These are phyloP conservation scores for Macadamia tetraphylla DNA, from an alignment of 164 flowering plant species.

Conservation along the genomic window DNA sequence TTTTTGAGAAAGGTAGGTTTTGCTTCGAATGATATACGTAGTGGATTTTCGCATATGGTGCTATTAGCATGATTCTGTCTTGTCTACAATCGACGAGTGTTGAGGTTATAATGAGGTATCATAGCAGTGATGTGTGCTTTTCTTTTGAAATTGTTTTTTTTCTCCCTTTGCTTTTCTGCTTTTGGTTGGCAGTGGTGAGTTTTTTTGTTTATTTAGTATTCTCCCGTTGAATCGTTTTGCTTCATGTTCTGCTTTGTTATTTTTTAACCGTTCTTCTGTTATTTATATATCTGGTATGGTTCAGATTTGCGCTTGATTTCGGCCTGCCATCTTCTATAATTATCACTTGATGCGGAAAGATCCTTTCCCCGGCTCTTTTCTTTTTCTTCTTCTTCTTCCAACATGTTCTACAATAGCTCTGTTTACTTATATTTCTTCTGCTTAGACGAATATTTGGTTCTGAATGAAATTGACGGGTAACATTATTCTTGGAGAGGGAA, in stretches of 20 bases:
- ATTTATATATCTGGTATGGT: no score
- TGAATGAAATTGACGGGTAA: background rate
- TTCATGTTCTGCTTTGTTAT: background rate
- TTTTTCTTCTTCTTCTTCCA: background rate
- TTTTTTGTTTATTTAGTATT: background rate
- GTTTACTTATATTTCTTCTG: background rate
- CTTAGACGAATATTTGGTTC: background rate
- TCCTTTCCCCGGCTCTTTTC: background rate
- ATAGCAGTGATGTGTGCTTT: background rate
- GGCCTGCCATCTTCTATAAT: background rate
- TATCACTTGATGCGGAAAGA: background rate
- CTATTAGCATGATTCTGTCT: conserved; percentile 11
- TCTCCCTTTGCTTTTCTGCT: background rate
- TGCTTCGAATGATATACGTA: background rate
- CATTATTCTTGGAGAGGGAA: background rate
- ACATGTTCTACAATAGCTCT: background rate
- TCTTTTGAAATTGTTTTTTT: background rate
- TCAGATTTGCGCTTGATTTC: background rate
- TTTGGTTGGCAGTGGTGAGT: background rate
- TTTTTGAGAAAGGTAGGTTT: conserved; percentile 3
- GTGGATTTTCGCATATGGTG: conserved; percentile 8
- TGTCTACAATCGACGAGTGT: conserved; percentile 1
- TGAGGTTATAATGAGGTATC: conserved; percentile 12
- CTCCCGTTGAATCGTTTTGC: background rate
- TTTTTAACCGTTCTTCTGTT: no score